A percentile compares a stretch with the other conserved stretches of the same genome.
Evolutionary conservation across 305 asterid genomes (phyloP).

Genomic region (Rubia peregrina): DNA sequence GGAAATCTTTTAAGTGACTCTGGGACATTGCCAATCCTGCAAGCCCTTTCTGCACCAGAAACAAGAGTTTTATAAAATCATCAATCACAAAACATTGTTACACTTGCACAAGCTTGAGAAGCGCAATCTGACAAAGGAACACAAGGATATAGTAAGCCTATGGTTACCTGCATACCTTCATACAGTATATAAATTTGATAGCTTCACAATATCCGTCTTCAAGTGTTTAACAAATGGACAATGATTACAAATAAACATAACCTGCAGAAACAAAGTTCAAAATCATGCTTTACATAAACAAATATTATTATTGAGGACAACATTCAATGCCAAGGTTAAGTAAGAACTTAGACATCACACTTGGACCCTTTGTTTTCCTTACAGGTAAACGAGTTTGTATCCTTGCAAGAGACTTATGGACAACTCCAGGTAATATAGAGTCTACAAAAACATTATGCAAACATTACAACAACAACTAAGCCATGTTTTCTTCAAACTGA

Average conservation of each 20-base stretch:
- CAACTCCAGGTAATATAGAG: not conserved
- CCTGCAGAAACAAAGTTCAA: conserved; percentile 32
- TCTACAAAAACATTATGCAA: not conserved
- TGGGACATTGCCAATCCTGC: conserved; percentile 90
- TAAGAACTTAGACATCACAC: not conserved
- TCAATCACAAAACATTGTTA: not conserved
- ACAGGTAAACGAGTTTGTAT: too few species aligned
- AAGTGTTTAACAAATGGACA: conserved; percentile 80
- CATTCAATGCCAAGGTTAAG: not conserved
- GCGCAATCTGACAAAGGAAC: conserved; percentile 7
- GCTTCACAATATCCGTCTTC: conserved; percentile 72
- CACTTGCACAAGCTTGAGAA: not conserved
- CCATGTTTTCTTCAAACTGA: too few species aligned
- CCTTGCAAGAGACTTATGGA: not conserved
- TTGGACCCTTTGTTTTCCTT: not conserved
- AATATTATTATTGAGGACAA: not conserved
- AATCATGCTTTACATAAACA: not conserved
- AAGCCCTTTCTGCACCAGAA: conserved; percentile 74
- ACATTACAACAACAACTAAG: not conserved
- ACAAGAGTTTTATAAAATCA: not conserved
- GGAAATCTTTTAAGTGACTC: conserved; percentile 74
- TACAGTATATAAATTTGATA: conserved; percentile 63
- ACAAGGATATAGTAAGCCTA: conserved; percentile 11
- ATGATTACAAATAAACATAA: conserved; percentile 91
- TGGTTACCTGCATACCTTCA: conserved; percentile 31